Evolutionary conservation across 2,329 filamentous ascomycete genomes (phyloP).

Genomic region (Penicillium olsonii): DNA sequence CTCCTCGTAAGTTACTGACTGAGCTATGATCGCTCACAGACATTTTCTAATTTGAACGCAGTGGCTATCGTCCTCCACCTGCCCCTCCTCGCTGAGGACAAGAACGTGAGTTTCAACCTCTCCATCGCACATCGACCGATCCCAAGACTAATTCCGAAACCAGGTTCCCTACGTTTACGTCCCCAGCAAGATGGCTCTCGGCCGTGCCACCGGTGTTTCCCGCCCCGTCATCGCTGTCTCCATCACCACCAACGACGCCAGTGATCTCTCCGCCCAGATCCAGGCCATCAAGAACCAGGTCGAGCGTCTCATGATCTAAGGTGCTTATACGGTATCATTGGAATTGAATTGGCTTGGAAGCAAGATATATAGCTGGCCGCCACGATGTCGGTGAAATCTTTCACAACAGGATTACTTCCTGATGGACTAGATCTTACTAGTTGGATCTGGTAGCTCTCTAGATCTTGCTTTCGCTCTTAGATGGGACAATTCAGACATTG

Average conservation of each 20-base stretch:
- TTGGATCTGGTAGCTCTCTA: background rate
- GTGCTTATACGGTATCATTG: constrained; percentile 11
- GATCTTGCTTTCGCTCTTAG: background rate
- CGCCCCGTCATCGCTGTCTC: constrained; percentile 82
- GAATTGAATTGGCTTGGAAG: background rate
- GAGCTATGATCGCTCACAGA: background rate
- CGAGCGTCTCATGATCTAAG: constrained; percentile 89
- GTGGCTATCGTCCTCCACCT: constrained; percentile 81
- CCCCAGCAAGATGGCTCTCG: constrained; percentile 78
- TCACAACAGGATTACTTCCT: background rate
- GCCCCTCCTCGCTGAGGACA: constrained; percentile 79
- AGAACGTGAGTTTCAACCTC: constrained; percentile 51
- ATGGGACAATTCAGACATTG: background rate
- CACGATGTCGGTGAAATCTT: background rate
- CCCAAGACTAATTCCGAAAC: background rate
- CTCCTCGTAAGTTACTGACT: background rate
- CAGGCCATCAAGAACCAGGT: constrained; percentile 90
- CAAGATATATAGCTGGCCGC: background rate
- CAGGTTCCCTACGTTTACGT: constrained; percentile 68
- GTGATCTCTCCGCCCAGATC: constrained; percentile 85
- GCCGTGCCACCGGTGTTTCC: constrained; percentile 85
- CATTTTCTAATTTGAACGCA: background rate
- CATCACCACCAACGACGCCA: constrained; percentile 91
- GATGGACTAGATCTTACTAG: background rate
- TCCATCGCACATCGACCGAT: background rate